Conservation (phyloP, 108 stramenopile species). For the Nitzschia sp. region DNA sequence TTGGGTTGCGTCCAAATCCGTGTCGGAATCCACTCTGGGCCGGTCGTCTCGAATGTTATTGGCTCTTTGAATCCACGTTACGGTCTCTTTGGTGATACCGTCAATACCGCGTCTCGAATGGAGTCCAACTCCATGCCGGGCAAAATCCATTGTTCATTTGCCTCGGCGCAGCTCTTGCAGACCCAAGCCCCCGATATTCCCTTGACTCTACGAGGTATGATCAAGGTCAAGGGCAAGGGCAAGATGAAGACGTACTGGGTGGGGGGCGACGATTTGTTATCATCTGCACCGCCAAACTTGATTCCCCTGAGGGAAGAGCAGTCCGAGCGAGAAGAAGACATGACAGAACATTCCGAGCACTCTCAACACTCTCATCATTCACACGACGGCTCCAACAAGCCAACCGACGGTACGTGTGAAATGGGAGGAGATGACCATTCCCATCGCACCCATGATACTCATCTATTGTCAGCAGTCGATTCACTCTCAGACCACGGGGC, state of each 20-base stretch:
- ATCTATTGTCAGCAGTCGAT: not conserved
- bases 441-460: not conserved
- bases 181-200: constrained; percentile 41
- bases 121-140: constrained; percentile 41
- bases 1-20: constrained; percentile 52
- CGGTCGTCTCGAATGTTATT: constrained; percentile 57
- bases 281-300: not conserved
- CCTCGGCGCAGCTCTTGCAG: constrained; percentile 42
- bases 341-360: not conserved
- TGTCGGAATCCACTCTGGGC: constrained; percentile 58
- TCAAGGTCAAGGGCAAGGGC: constrained; percentile 56
- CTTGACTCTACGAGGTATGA: constrained; percentile 38
- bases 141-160: constrained; percentile 52
- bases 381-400: not conserved
- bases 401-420: not conserved
- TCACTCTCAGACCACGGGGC: not conserved
- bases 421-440: not conserved
- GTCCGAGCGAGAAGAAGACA: constrained; percentile 2
- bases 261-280: not conserved
- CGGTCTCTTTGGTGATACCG: constrained; percentile 66
- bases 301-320: not conserved
- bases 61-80: constrained; percentile 52
- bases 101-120: constrained; percentile 65
- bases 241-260: constrained; percentile 49
- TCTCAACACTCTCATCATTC: not conserved